Evolutionary conservation across 805 yeast genomes (phyloP).

Genomic region (Candida nonsorbophila): DNA sequence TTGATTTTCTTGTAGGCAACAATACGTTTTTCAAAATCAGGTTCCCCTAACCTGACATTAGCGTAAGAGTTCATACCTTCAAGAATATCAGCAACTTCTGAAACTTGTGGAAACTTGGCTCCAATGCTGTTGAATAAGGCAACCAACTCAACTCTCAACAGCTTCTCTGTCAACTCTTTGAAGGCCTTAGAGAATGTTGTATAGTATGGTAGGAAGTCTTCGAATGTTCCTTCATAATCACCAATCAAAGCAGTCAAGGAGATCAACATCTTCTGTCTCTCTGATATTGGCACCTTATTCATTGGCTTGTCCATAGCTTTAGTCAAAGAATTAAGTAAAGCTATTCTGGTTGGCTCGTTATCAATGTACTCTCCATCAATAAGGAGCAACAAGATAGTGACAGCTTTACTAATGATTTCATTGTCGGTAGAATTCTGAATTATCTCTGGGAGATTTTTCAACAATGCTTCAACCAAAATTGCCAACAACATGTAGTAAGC

Average conservation of each 20-base stretch:
- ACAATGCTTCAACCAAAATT: conserved; percentile 52
- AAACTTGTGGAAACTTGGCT: conserved; percentile 37
- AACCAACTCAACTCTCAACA: conserved; percentile 60
- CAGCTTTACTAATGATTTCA: conserved; percentile 48
- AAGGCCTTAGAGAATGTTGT: conserved; percentile 52
- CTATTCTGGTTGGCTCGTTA: conserved; percentile 46
- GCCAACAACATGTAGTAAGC: conserved; percentile 45
- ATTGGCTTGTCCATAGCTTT: conserved; percentile 56
- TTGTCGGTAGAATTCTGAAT: conserved; percentile 36
- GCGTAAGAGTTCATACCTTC: conserved; percentile 69
- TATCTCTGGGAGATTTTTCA: conserved; percentile 46
- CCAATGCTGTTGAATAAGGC: conserved; percentile 58
- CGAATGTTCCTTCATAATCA: conserved; percentile 48
- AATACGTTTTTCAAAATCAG: conserved; percentile 74
- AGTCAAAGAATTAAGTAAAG: conserved; percentile 53
- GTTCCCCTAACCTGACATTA: conserved; percentile 55
- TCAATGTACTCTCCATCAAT: conserved; percentile 55
- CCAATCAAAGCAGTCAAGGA: conserved; percentile 52
- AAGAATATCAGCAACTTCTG: conserved; percentile 46
- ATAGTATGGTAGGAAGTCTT: conserved; percentile 46
- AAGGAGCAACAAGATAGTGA: conserved; percentile 46
- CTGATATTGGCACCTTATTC: conserved; percentile 43
- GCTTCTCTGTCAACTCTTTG: conserved; percentile 50
- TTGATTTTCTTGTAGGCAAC: conserved; percentile 61
- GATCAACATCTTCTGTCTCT: conserved; percentile 52